Evolutionary conservation across 164 flowering plant genomes (phyloP), one percentile per base, ranked within the genome.

Genomic region (Buxus sempervirens): DNA sequence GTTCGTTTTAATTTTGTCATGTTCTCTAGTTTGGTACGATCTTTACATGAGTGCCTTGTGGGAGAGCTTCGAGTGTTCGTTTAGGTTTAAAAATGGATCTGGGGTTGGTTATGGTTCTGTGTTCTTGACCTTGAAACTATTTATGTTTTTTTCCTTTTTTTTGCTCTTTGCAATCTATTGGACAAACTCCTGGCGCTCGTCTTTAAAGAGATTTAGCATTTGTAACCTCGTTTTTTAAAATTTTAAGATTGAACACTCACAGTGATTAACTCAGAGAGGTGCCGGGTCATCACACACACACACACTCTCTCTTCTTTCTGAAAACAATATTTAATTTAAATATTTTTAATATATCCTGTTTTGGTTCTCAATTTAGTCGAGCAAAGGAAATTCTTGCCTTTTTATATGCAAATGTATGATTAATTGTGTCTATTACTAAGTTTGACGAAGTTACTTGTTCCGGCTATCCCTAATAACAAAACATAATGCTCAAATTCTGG

Each of bases 1-100:
- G 63, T 59, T 19, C 62, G 21, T 41, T 55, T 41, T 60, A n/a
- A 41, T 70, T 67, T 70, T 66, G 55, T 57, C 9, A 51, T 67
- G 19, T 55, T 59, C 54, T 41, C 22, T 51, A 58, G 20, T 10
- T 25, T 63, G 67, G 48, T 21, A 58, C 59, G 36, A 55, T 61
- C 45, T 49, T 62, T 70, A 66, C 23, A 32, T 38, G 62, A 23
- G 62, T 60, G 58, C 14, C 25, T 7, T 60, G 13, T 54, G 57
- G 57, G 57, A 26, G 23, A 22, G 45, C 51, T 54, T 60, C 12
- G n/a, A 25, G 16, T 60, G 54, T 55, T 54, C 36, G 54, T 67
- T 60, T 19, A 48, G 51, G 21, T 67, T 20, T 27, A 38, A 26
- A 58, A 58, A 58, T 26, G 61, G 61, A 58, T 58, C n/a, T 58